Evolutionary conservation across 1,284 basidiomycete species (phyloP).

Genomic region (Meira miltonrushii): DNA sequence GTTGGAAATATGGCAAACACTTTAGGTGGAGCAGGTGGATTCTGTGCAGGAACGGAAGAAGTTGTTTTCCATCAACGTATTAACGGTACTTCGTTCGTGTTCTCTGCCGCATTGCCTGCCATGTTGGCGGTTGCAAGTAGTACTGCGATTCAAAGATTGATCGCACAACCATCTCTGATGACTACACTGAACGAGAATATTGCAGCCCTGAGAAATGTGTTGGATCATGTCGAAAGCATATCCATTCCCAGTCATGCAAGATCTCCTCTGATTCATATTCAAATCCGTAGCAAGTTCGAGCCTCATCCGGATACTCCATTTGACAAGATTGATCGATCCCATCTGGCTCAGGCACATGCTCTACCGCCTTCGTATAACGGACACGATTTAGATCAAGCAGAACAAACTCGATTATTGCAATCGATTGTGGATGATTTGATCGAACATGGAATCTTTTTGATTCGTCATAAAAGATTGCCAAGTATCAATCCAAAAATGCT

Average conservation of each 20-base stretch:
- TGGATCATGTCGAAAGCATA: constrained; percentile 71
- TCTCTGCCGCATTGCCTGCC: constrained; percentile 89
- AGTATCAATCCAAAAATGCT: constrained; percentile 37
- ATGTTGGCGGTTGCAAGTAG: constrained; percentile 81
- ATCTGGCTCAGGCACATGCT: constrained; percentile 15
- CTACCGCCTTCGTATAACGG: constrained; percentile 1
- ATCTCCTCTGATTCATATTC: constrained; percentile 82
- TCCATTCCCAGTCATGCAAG: constrained; percentile 76
- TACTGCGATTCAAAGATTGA: constrained; percentile 65
- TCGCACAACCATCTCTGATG: constrained; percentile 63
- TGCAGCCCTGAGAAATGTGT: constrained; percentile 66
- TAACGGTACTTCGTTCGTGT: constrained; percentile 92
- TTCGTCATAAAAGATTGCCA: constrained; percentile 32
- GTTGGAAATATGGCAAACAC: constrained; percentile 79
- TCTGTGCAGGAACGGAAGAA: constrained; percentile 81
- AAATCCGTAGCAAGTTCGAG: constrained; percentile 57
- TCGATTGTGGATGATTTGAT: constrained; percentile 41
- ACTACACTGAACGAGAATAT: constrained; percentile 74
- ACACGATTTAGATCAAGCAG: constrained; percentile 34
- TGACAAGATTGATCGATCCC: constrained; percentile 29
- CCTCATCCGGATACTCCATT: constrained; percentile 35
- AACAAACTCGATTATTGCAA: constrained; percentile 40
- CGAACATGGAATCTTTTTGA: constrained; percentile 40
- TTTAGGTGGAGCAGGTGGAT: constrained; percentile 80
- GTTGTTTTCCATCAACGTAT: constrained; percentile 91